Evolutionary conservation across 495 filamentous ascomycete species (phyloP).

Genomic region (Trichoderma gamsii): DNA sequence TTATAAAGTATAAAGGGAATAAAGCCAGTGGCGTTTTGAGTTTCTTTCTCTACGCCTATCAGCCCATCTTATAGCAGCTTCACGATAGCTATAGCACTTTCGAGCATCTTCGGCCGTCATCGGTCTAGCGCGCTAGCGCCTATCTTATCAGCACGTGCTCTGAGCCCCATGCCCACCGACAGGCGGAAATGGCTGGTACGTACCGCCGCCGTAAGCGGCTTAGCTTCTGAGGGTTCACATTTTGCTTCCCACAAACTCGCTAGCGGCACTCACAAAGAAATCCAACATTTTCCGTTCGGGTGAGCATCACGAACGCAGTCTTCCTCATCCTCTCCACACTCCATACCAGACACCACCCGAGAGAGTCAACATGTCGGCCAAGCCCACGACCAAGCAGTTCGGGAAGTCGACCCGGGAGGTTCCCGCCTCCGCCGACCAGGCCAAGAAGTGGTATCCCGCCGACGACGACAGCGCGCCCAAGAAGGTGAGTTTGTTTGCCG

Average conservation of each 20-base stretch:
- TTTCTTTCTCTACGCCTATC: background rate
- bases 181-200: background rate
- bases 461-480: conserved; percentile 85
- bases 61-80: conserved; percentile 4
- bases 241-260: conserved; percentile 16
- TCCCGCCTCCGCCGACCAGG: conserved; percentile 78
- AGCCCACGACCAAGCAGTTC: conserved; percentile 82
- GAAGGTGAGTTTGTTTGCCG: conserved; percentile 62
- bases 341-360: conserved; percentile 27
- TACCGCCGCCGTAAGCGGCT: background rate
- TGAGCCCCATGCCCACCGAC: conserved; percentile 10
- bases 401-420: conserved; percentile 92
- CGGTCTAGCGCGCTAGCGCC: background rate
- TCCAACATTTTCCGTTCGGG: conserved; percentile 15
- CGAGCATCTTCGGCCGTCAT: conserved; percentile 11
- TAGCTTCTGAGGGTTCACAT: conserved; percentile 16
- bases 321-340: conserved; percentile 26
- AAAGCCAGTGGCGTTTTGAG: background rate
- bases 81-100: conserved; percentile 4
- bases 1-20: background rate
- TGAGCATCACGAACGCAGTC: conserved; percentile 21
- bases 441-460: conserved; percentile 98
- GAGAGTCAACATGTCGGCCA: conserved; percentile 59
- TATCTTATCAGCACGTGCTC: conserved; percentile 14
- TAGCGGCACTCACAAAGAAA: conserved; percentile 16